These are phyloP conservation scores for Sclerotinia trifoliorum DNA, from an alignment of 2,329 filamentous ascomycete species.

Conservation along the genomic window DNA sequence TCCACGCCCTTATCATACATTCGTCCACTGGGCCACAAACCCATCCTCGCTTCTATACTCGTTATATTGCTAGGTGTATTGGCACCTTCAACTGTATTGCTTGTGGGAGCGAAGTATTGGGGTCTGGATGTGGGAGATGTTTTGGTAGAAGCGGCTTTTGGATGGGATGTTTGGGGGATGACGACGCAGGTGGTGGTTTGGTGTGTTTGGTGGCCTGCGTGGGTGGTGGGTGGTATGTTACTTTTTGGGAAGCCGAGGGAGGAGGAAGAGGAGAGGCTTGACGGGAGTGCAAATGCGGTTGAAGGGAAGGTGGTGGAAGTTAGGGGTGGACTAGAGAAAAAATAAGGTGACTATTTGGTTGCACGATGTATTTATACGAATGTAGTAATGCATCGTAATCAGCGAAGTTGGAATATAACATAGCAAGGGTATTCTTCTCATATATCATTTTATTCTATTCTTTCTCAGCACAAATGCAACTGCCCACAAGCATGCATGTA, in stretches of 20 bases:
- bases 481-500: neutral
- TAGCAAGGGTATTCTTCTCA: slow-evolving; percentile 8
- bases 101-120: slow-evolving; percentile 50
- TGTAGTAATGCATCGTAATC: neutral
- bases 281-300: neutral
- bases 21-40: slow-evolving; percentile 46
- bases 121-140: slow-evolving; percentile 54
- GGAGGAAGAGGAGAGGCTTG: neutral
- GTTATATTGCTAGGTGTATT: slow-evolving; percentile 56
- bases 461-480: slow-evolving; percentile 6
- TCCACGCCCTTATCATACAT: slow-evolving; percentile 78
- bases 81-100: slow-evolving; percentile 57
- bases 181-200: slow-evolving; percentile 89
- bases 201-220: slow-evolving; percentile 94
- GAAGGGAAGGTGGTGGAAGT: neutral
- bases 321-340: neutral
- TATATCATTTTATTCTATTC: slow-evolving; percentile 19
- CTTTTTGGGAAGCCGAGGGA: slow-evolving; percentile 46
- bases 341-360: neutral
- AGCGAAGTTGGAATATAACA: neutral
- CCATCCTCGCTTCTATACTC: slow-evolving; percentile 45
- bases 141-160: slow-evolving; percentile 73
- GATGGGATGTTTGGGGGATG: slow-evolving; percentile 86
- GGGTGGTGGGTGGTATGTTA: slow-evolving; percentile 65
- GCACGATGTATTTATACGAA: neutral